Percentiles rank a stretch among this genome's conserved stretches.
Conservation (phyloP, 495 filamentous ascomycete species). For the Xylaria grammica region DNA sequence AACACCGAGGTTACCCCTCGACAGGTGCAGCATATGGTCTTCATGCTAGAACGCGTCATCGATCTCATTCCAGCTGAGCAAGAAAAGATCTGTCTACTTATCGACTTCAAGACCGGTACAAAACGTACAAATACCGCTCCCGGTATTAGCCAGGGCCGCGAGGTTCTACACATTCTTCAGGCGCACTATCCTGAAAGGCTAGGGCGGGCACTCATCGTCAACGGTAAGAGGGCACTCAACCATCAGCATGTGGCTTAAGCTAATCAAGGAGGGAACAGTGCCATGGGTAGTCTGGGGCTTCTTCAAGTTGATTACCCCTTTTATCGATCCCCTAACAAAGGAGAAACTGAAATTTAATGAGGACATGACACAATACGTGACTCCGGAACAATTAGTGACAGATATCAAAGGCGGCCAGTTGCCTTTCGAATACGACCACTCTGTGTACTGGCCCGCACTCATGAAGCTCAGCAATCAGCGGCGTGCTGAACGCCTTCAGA, state of each 20-base stretch:
- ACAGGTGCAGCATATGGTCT: constrained; percentile 93
- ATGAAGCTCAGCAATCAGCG: constrained; percentile 67
- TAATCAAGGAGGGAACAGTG: constrained; percentile 54
- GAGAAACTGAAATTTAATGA: constrained; percentile 97
- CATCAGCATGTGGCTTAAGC: neutral
- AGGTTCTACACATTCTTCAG: constrained; percentile 86
- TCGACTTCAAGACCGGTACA: constrained; percentile 79
- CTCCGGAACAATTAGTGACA: constrained; percentile 76
- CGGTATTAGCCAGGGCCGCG: constrained; percentile 72
- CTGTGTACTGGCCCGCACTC: constrained; percentile 86
- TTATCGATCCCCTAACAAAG: constrained; percentile 90
- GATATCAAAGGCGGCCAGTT: constrained; percentile 64
- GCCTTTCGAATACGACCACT: constrained; percentile 88
- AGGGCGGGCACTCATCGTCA: constrained; percentile 85
- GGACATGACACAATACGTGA: constrained; percentile 77
- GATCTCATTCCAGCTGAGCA: constrained; percentile 86
- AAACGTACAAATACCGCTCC: constrained; percentile 77
- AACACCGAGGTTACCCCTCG: constrained; percentile 91
- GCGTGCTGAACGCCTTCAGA: constrained; percentile 60
- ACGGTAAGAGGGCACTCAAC: constrained; percentile 60
- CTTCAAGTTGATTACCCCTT: constrained; percentile 93
- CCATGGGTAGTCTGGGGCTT: constrained; percentile 88
- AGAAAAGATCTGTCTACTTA: constrained; percentile 82
- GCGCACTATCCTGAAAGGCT: constrained; percentile 93
- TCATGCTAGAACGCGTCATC: constrained; percentile 88